Percentiles rank a stretch among this genome's conserved stretches.
These are phyloP conservation scores for Neofusicoccum laricinum DNA, from an alignment of 2,329 filamentous ascomycete species.

Conservation along the genomic window DNA sequence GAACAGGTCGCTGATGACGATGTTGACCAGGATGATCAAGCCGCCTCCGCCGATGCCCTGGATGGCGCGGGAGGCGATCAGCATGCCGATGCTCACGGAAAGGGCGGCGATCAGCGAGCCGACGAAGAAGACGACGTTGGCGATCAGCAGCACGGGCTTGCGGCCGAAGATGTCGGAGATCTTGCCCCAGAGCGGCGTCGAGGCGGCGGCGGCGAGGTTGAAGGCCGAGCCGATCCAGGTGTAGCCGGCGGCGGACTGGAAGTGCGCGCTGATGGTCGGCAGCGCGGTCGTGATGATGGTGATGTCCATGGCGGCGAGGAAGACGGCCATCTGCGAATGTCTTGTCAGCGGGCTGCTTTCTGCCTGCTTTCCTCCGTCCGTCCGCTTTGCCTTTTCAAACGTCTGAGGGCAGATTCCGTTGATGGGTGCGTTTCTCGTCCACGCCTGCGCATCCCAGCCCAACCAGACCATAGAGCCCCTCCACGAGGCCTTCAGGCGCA, in stretches of 20 bases:
- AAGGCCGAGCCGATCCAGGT: conserved; percentile 52
- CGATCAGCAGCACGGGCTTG: conserved; percentile 33
- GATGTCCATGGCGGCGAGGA: conserved; percentile 60
- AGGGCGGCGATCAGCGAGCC: conserved; percentile 61
- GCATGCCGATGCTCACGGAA: conserved; percentile 58
- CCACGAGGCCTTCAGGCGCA: too few relatives aligned
- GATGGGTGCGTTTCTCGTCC: too few relatives aligned
- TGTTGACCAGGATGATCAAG: conserved; percentile 62
- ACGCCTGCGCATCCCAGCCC: too few relatives aligned
- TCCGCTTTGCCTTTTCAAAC: neutral
- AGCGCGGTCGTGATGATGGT: conserved; percentile 62
- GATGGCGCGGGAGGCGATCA: conserved; percentile 59
- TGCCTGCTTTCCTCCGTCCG: neutral
- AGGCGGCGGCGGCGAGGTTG: conserved; percentile 37
- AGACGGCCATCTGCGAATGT: conserved; percentile 49
- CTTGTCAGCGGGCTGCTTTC: neutral
- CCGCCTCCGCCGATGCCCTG: conserved; percentile 65
- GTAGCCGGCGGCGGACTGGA: conserved; percentile 50
- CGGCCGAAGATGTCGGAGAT: conserved; percentile 39
- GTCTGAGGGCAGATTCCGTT: too few relatives aligned
- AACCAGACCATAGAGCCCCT: too few relatives aligned
- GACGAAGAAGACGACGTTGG: conserved; percentile 55
- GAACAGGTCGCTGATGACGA: conserved; percentile 63
- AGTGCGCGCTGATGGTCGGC: conserved; percentile 56
- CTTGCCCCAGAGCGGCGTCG: conserved; percentile 42